Base-by-base conservation (phyloP, 1,139 yeast species). In the Lodderomyces oxycetoniae region DNA sequence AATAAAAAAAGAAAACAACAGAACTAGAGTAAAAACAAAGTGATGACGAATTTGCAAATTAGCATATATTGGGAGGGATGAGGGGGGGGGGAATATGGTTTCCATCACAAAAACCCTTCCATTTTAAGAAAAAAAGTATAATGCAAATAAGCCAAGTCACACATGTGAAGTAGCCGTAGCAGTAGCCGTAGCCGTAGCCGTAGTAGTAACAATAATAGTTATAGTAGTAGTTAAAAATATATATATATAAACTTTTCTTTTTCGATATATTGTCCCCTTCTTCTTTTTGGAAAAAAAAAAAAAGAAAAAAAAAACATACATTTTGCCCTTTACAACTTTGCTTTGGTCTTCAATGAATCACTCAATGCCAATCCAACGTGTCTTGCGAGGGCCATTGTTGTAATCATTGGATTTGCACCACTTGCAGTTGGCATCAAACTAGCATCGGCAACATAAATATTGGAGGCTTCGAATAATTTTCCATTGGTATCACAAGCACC, bases 371-470 rank as follows among this genome's bases (percentile, higher is more conserved):
- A 49, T 1, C 67, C 59, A 31, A 66, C 51, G 32, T 61, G 56
- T 38, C 71, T 55, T 3, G 73, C 61, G 38, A 66, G 36, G 2
- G 73, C 49, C 69, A 68, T 61, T 9, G 67, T 62, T 4, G 67
- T 39, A 20, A 68, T 52, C 74, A 67, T 68, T n/a, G 74, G 82
- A 44, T 76, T 76, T 23, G 69, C 79, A 6, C 83, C 82, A 37
- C 75, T 66, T 1, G 81, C 81, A 4, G 77, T 61, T 5, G 82
- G 82, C 58, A 76, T 55, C 7, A 63, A 67, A 48, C 78, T 71
- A 4, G 79, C 69, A 51, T 76, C 83, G 3, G 79, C 78, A 20
- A 77, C 71, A 44, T 63, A 72, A 28, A 77, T 61, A 45, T 75
- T 73, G 28, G 59, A 52, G 47, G 78, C 70, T 44, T 77, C 83